A percentile compares a stretch with the other conserved stretches of the same genome.
Conservation (phyloP, 1,139 yeast species). For the Geotrichum fermentans region DNA sequence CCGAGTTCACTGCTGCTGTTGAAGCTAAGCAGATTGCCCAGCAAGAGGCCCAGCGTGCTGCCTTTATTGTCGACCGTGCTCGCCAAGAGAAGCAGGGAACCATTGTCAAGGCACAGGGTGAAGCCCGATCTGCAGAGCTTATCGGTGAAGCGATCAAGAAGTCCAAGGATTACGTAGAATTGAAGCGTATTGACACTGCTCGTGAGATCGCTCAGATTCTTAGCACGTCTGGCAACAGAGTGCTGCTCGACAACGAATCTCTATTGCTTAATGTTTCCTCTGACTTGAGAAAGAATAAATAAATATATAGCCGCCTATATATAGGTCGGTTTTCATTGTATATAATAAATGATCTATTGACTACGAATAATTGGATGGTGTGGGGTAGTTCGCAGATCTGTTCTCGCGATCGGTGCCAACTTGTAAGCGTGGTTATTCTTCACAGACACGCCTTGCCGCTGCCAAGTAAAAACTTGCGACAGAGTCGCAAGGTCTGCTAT, state of each 20-base stretch:
- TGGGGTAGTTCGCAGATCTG: too few relatives aligned
- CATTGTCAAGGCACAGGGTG: conserved; percentile 97
- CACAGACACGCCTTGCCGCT: too few relatives aligned
- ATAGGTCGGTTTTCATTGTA: background rate
- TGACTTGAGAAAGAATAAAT: conserved; percentile 40
- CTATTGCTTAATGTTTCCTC: conserved; percentile 81
- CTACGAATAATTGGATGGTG: background rate
- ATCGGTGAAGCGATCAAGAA: conserved; percentile 98
- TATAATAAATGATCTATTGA: background rate
- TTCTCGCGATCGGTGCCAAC: too few relatives aligned
- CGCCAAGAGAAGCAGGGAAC: conserved; percentile 95
- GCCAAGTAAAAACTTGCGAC: background rate
- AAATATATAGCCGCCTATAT: background rate
- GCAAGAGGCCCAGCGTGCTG: conserved; percentile 98
- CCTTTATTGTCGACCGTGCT: conserved; percentile 93
- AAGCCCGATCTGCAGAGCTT: conserved; percentile 95
- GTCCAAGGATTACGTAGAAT: conserved; percentile 89
- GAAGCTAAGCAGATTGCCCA: conserved; percentile 99
- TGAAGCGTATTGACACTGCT: conserved; percentile 95
- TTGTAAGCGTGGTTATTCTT: too few relatives aligned
- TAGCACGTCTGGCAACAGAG: conserved; percentile 83
- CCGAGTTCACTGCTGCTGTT: conserved; percentile 95
- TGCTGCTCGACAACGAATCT: conserved; percentile 86
- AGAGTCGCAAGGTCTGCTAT: too few relatives aligned
- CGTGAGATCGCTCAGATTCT: conserved; percentile 87